A percentile compares a stretch with the other conserved stretches of the same genome.
These are phyloP conservation scores for Echeveria elegans DNA, from an alignment of 164 flowering plant genomes.

Conservation along the genomic window DNA sequence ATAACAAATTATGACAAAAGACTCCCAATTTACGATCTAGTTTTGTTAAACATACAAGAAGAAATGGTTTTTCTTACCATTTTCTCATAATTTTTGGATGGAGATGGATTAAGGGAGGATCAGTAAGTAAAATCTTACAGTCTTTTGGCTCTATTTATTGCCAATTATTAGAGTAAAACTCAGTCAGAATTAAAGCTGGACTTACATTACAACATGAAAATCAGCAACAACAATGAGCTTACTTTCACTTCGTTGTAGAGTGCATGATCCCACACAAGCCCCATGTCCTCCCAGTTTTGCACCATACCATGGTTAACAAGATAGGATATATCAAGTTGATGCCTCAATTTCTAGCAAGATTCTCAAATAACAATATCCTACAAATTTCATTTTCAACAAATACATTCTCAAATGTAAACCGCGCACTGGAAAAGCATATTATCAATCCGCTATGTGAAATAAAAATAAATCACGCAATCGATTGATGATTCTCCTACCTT, in stretches of 20 bases:
- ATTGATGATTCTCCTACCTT: constrained; percentile 35
- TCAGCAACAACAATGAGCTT: constrained; percentile 12
- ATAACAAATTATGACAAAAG: constrained; percentile 8
- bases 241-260: constrained; percentile 85
- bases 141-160: constrained; percentile 83
- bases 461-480: too few species aligned
- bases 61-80: constrained; percentile 47
- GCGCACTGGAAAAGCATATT: too few species aligned
- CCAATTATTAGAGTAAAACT: constrained; percentile 1
- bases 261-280: constrained; percentile 93
- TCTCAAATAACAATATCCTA: constrained; percentile 92
- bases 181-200: neutral
- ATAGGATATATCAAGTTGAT: constrained; percentile 90
- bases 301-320: constrained; percentile 95
- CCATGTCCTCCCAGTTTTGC: constrained; percentile 99
- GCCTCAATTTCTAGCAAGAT: constrained; percentile 65
- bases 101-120: constrained; percentile 97
- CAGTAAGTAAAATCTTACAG: constrained; percentile 90
- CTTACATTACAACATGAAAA: neutral
- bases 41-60: neutral
- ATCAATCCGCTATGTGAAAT: too few species aligned
- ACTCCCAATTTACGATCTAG: neutral
- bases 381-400: neutral
- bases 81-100: constrained; percentile 86
- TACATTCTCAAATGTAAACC: too few species aligned